Evolutionary conservation across 2,329 filamentous ascomycete genomes (phyloP).

Genomic region (Stemphylium lycopersici): DNA sequence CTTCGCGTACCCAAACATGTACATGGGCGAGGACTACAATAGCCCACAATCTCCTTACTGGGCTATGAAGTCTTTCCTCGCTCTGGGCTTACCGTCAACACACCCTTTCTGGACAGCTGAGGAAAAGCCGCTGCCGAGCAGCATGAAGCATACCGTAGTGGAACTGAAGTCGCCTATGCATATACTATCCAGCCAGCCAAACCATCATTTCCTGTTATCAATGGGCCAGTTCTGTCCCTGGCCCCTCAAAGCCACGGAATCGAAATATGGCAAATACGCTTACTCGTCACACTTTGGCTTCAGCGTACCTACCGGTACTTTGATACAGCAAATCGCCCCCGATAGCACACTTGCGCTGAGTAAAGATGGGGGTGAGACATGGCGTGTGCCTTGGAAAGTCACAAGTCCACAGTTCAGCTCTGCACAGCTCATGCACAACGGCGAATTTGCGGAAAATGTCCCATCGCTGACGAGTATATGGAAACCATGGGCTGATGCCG

Average conservation of each 20-base stretch:
- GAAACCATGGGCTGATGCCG: constrained; percentile 40
- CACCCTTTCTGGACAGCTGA: constrained; percentile 56
- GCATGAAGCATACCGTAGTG: background rate
- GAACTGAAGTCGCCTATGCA: constrained; percentile 49
- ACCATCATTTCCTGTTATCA: constrained; percentile 43
- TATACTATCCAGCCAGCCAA: constrained; percentile 52
- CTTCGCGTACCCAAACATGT: constrained; percentile 59
- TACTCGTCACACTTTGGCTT: constrained; percentile 47
- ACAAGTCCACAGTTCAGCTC: constrained; percentile 6
- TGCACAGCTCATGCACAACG: constrained; percentile 6
- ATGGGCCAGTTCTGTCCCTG: constrained; percentile 44
- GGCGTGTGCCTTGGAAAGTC: constrained; percentile 48
- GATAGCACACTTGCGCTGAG: constrained; percentile 50
- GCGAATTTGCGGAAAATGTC: constrained; percentile 10
- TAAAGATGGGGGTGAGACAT: constrained; percentile 48
- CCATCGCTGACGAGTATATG: constrained; percentile 27
- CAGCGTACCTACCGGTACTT: constrained; percentile 48
- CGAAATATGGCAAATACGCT: constrained; percentile 46
- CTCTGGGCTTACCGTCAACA: constrained; percentile 43
- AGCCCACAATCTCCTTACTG: constrained; percentile 63
- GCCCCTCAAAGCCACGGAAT: constrained; percentile 46
- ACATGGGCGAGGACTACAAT: constrained; percentile 63
- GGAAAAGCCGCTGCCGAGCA: constrained; percentile 47
- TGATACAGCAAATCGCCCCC: constrained; percentile 51
- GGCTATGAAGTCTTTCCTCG: constrained; percentile 59